Base-by-base conservation (phyloP, 1,284 basidiomycete genomes). In the Rhodotorula glutinis region DNA sequence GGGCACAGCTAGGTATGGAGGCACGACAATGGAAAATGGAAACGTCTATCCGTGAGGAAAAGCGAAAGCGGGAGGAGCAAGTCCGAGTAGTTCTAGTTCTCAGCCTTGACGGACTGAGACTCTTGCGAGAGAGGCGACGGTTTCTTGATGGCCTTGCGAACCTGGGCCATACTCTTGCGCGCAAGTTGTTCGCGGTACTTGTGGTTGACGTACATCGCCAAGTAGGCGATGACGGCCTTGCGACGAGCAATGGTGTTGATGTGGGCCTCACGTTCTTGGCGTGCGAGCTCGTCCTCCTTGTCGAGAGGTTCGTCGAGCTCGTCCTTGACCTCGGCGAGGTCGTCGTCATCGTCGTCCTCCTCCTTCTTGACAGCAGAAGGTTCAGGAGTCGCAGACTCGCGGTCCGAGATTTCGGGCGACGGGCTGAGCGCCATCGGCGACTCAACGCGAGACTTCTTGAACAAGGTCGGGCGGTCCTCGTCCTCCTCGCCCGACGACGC, bases 191-290 rank as follows among this genome's bases (percentile, higher is more conserved):
- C 68, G 25, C 69, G 69, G 60, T 67, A 72, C 52, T 33, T 57
- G 21, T 58, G 56, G 44, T 72, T 72, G 61, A 72, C 56, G 57
- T 70, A 62, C 10, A 63, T 44, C 7, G 64, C 63, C 23, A 72
- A 43, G 61, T 69, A 66, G 5, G 67, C 64, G 55, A 69, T 59
- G 49, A 62, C 60, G 16, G 71, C 65, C 38, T 47, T 60, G 44
- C 69, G 60, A 33, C 60, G 57, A 8, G 53, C 56, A 10, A 49
- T 38, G 25, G 53, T 13, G 51, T 57, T 57, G 40, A 58, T 30
- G 27, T 53, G 60, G 23, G 62, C 47, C 38, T 65, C 62, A 14
- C 23, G 54, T 52, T 59, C 54, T 13, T 40, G 25, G 23, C 38
- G 60, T 38, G 57, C 41, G 33, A 44, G 38, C 40, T 17, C 43